Evolutionary conservation across 164 flowering plant species (phyloP).

Genomic region (Kingdonia uniflora): DNA sequence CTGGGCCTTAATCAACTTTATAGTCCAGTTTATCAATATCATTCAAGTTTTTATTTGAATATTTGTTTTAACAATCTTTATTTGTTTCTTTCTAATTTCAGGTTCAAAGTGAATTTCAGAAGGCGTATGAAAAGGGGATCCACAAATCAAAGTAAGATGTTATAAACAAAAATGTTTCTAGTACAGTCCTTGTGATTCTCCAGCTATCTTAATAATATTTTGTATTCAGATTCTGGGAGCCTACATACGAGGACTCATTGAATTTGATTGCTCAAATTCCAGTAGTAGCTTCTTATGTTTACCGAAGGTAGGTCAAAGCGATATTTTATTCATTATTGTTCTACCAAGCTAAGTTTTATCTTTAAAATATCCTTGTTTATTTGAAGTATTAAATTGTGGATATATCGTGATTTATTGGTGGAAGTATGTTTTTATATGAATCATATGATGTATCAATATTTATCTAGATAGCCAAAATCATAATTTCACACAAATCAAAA

Average conservation of each 20-base stretch:
- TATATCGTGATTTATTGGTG: no score
- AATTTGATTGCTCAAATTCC: slow-evolving; percentile 91
- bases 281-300: slow-evolving; percentile 74
- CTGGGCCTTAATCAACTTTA: no score
- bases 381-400: no score
- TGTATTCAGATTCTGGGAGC: slow-evolving; percentile 82
- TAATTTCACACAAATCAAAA: no score
- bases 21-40: no score
- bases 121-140: slow-evolving; percentile 93
- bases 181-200: neutral
- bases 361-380: neutral
- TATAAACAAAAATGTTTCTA: neutral
- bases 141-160: slow-evolving; percentile 63
- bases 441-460: no score
- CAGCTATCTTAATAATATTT: neutral
- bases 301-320: slow-evolving; percentile 53
- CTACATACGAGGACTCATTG: slow-evolving; percentile 86
- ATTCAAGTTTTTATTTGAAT: no score
- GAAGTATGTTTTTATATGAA: no score
- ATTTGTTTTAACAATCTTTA: neutral
- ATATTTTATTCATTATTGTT: neutral
- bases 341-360: neutral
- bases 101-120: slow-evolving; percentile 97
- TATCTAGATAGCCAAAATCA: no score
- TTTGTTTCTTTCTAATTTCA: slow-evolving; percentile 15